Evolutionary conservation across 1,284 basidiomycete genomes (phyloP).

Genomic region (Apiotrichum gamsii): DNA sequence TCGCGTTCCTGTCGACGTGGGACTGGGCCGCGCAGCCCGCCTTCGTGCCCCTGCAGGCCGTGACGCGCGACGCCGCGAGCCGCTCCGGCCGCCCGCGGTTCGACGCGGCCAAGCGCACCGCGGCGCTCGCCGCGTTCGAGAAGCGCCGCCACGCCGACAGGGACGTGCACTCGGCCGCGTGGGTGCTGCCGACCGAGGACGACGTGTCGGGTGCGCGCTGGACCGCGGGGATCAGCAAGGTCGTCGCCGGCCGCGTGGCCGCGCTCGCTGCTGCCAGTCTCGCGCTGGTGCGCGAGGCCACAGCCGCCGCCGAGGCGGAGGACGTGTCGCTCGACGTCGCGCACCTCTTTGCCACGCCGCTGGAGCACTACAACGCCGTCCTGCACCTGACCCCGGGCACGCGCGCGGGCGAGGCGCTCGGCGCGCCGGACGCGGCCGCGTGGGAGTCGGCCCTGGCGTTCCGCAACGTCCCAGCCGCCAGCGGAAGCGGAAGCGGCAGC

Average conservation of each 20-base stretch:
- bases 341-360: constrained; percentile 77
- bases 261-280: constrained; percentile 69
- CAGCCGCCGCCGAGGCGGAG: constrained; percentile 2
- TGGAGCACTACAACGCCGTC: constrained; percentile 77
- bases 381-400: constrained; percentile 66
- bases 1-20: constrained; percentile 76
- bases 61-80: constrained; percentile 35
- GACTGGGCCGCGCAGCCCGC: constrained; percentile 58
- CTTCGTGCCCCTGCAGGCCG: constrained; percentile 46
- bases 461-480: constrained; percentile 26
- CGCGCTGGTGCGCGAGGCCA: constrained; percentile 33
- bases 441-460: constrained; percentile 31
- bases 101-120: constrained; percentile 52
- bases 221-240: constrained; percentile 58
- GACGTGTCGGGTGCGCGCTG: constrained; percentile 71
- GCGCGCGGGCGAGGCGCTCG: constrained; percentile 57
- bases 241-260: constrained; percentile 65
- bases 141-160: constrained; percentile 45
- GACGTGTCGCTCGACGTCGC: constrained; percentile 44
- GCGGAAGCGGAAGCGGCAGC: too few species aligned
- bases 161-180: constrained; percentile 54
- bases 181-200: constrained; percentile 74
- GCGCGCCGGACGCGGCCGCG: constrained; percentile 49
- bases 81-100: constrained; percentile 34
- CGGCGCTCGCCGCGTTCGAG: constrained; percentile 54